phyloP scores from a whole-genome alignment of 441 rosid genomes.

The Capsella rubella region DNA sequence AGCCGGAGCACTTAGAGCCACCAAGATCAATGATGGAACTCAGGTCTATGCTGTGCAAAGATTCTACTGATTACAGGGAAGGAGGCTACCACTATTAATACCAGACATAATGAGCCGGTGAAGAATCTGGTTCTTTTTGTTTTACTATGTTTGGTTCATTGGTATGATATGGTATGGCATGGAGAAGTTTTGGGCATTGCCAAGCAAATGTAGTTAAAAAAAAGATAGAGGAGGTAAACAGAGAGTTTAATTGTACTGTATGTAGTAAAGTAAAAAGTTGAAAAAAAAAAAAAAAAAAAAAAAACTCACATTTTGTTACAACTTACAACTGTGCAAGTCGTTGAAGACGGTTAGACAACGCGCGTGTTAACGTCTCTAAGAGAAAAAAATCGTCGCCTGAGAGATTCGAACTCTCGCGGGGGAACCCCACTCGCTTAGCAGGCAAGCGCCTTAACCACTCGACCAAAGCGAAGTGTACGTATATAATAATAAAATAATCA shows the following conservation, averaged over 20 bases:
- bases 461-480: too few species aligned
- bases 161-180: slow-evolving; percentile 9
- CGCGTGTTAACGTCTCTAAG: background rate
- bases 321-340: background rate
- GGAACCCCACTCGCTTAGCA: too few species aligned
- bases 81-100: slow-evolving; percentile 52
- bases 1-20: slow-evolving; percentile 77
- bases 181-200: background rate
- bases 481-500: too few species aligned
- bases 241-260: background rate
- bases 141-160: slow-evolving; percentile 26
- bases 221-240: background rate
- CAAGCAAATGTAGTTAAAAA: slow-evolving; percentile 7
- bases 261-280: background rate
- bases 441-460: too few species aligned
- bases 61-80: slow-evolving; percentile 61
- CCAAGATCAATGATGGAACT: slow-evolving; percentile 89
- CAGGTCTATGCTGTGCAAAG: slow-evolving; percentile 83
- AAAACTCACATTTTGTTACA: background rate
- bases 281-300: background rate
- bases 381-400: slow-evolving; percentile 66
- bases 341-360: background rate
- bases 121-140: slow-evolving; percentile 35
- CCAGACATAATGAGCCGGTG: slow-evolving; percentile 15
- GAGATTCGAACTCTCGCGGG: slow-evolving; percentile 99